Conservation (phyloP, 148 eudicot species). For the Gaultheria prostrata region DNA sequence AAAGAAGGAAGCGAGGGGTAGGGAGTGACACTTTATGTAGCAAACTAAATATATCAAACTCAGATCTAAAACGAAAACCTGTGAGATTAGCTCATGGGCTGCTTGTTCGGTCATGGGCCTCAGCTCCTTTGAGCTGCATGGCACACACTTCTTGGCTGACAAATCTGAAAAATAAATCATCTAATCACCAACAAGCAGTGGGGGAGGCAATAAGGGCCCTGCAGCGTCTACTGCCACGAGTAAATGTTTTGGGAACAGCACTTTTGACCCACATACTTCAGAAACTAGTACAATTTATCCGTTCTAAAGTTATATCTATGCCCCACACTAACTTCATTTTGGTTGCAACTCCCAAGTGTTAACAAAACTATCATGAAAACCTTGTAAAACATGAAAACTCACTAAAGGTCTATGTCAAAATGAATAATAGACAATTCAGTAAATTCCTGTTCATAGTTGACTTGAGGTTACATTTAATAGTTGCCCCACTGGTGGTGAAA, state of each 20-base stretch:
- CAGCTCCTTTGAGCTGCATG: constrained; percentile 67
- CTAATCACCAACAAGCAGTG: neutral
- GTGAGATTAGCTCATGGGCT: constrained; percentile 50
- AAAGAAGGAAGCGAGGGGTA: neutral
- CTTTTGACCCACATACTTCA: neutral
- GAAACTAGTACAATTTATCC: neutral
- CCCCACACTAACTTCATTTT: neutral
- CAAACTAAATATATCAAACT: neutral
- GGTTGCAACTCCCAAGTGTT: neutral
- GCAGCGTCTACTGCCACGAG: neutral
- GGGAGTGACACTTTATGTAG: neutral
- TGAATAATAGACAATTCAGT: neutral
- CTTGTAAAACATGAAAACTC: neutral
- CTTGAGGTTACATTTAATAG: neutral
- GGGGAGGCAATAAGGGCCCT: neutral
- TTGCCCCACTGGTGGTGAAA: neutral
- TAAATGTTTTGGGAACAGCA: neutral
- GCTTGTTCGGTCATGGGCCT: constrained; percentile 75
- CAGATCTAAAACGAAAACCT: constrained; percentile 38
- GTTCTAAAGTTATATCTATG: neutral
- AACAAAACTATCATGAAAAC: neutral
- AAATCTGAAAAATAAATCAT: constrained; percentile 46
- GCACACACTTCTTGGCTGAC: constrained; percentile 79
- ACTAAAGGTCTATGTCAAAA: neutral
- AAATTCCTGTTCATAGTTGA: neutral